A percentile compares a stretch with the other conserved stretches of the same genome.
These are phyloP conservation scores for Anthostomella pinea DNA, from an alignment of 2,329 filamentous ascomycete species.

Conservation along the genomic window DNA sequence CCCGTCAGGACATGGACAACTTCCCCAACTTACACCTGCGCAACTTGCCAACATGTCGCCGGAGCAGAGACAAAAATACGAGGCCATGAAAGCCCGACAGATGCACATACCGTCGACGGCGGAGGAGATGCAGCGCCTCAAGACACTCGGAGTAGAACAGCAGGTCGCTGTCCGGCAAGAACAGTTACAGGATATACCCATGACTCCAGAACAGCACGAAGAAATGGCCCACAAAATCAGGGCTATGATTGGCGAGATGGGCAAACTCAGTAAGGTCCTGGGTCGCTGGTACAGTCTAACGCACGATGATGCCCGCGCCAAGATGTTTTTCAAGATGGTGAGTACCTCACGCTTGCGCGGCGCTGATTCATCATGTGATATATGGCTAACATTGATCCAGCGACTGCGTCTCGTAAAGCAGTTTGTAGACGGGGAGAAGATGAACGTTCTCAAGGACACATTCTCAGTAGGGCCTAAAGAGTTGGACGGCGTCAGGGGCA, in stretches of 20 bases:
- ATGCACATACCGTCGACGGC: conserved; percentile 8
- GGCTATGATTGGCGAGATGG: conserved; percentile 40
- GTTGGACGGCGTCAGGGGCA: conserved; percentile 44
- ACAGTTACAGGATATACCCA: conserved; percentile 42
- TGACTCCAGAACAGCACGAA: conserved; percentile 43
- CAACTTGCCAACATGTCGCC: conserved; percentile 42
- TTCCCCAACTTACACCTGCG: conserved; percentile 32
- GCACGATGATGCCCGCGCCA: conserved; percentile 48
- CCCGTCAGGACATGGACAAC: conserved; percentile 13
- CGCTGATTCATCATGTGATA: background rate
- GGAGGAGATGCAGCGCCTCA: conserved; percentile 39
- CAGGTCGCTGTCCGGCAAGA: conserved; percentile 38
- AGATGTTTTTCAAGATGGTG: conserved; percentile 52
- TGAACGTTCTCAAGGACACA: conserved; percentile 42
- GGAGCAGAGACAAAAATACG: conserved; percentile 45
- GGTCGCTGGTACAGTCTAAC: conserved; percentile 48
- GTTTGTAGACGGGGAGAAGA: conserved; percentile 48
- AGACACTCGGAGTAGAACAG: conserved; percentile 31
- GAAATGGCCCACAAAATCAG: conserved; percentile 45
- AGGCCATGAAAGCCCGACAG: conserved; percentile 34
- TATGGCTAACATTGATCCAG: conserved; percentile 39
- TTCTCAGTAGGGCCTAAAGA: conserved; percentile 54
- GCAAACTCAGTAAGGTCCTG: conserved; percentile 43
- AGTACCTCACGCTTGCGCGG: conserved; percentile 31
- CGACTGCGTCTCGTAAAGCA: conserved; percentile 52